Evolutionary conservation across 805 yeast species (phyloP).

Genomic region (Kazachstania africana): DNA sequence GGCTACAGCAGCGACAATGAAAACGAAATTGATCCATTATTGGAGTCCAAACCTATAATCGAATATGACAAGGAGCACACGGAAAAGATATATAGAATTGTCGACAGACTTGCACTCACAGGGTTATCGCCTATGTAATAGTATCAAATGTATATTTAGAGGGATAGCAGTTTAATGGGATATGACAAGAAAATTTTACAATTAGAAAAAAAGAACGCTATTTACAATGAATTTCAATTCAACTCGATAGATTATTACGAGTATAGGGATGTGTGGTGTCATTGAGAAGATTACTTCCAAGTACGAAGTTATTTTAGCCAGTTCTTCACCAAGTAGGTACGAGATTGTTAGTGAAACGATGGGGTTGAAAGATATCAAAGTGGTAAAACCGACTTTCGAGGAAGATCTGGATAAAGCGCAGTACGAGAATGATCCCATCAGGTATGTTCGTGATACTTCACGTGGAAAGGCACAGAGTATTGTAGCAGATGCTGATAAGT

Average conservation of each 20-base stretch:
- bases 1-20: slow-evolving; percentile 3
- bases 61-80: slow-evolving; percentile 4
- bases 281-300: neutral
- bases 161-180: too few relatives aligned
- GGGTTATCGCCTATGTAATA: slow-evolving; percentile 19
- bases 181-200: neutral
- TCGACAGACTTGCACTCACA: slow-evolving; percentile 17
- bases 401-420: slow-evolving; percentile 56
- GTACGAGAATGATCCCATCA: slow-evolving; percentile 10
- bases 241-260: too few relatives aligned
- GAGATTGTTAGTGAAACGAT: slow-evolving; percentile 52
- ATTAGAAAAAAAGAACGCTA: too few relatives aligned
- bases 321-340: slow-evolving; percentile 71
- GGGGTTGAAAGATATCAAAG: slow-evolving; percentile 34
- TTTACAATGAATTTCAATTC: too few relatives aligned
- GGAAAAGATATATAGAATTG: slow-evolving; percentile 21
- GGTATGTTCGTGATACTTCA: slow-evolving; percentile 65
- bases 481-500: slow-evolving; percentile 27
- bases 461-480: slow-evolving; percentile 56
- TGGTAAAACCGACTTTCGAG: slow-evolving; percentile 57
- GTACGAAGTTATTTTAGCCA: slow-evolving; percentile 51
- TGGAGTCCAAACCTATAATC: slow-evolving; percentile 1
- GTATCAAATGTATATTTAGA: too few relatives aligned
- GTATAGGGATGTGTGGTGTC: too few relatives aligned
- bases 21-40: slow-evolving; percentile 1